These are phyloP conservation scores for Mycena epipterygia DNA, from an alignment of 768 basidiomycete genomes.

Conservation along the genomic window DNA sequence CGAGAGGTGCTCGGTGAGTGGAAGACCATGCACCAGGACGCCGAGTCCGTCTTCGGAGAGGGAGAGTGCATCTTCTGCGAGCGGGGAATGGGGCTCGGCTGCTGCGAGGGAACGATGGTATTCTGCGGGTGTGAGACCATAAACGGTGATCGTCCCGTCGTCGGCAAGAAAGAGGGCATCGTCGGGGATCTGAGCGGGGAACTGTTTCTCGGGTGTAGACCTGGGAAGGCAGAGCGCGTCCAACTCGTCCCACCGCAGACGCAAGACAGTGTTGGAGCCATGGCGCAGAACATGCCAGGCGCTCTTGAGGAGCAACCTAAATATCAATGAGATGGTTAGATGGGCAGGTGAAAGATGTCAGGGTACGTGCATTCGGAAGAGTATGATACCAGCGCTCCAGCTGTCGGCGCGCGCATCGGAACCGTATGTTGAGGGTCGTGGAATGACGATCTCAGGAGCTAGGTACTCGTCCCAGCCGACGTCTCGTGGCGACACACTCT, in stretches of 20 bases:
- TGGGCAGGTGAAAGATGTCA: neutral
- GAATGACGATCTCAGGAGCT: neutral
- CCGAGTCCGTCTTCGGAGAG: neutral
- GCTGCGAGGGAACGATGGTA: too few species aligned
- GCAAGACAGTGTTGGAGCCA: neutral
- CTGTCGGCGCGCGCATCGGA: neutral
- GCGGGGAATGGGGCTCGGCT: too few species aligned
- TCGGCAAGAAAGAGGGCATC: neutral
- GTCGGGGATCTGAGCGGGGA: neutral
- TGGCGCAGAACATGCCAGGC: neutral
- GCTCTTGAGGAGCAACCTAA: neutral
- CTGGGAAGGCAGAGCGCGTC: too few species aligned
- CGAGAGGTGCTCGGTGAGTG: neutral
- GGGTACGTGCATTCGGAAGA: slow-evolving; percentile 4
- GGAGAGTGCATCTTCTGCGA: neutral
- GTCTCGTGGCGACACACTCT: neutral
- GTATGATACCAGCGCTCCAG: slow-evolving; percentile 3
- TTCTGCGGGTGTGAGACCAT: too few species aligned
- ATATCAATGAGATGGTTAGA: neutral
- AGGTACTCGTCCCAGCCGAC: neutral
- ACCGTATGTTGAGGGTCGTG: neutral
- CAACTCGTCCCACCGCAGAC: neutral
- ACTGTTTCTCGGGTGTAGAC: too few species aligned
- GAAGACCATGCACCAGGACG: neutral
- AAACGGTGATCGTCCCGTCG: neutral